phyloP scores from a whole-genome alignment of 2,329 filamentous ascomycete species.

The Sporothrix brasiliensis region DNA sequence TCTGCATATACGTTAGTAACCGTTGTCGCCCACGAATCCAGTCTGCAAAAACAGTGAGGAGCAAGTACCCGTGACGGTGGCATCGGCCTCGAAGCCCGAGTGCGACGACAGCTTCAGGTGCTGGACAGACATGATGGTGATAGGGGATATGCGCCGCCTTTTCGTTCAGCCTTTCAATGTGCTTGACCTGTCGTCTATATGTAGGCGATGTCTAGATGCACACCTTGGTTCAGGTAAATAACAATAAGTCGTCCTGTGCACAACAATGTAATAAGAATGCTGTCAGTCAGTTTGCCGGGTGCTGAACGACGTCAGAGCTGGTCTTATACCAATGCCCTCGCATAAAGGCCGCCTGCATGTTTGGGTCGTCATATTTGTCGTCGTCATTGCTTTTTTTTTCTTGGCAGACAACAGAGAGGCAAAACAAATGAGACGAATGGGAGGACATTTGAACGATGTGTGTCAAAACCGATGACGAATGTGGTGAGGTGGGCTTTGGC shows the following conservation, averaged over 20 bases:
- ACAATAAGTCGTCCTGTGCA: background rate
- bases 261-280: background rate
- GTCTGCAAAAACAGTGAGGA: background rate
- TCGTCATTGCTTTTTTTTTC: background rate
- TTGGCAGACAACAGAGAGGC: conserved; percentile 16
- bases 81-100: conserved; percentile 64
- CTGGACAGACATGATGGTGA: conserved; percentile 43
- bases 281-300: background rate
- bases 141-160: background rate
- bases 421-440: background rate
- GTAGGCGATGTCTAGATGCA: background rate
- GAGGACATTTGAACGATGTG: background rate
- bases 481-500: background rate
- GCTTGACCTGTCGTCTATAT: background rate
- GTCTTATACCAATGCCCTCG: background rate
- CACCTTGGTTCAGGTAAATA: background rate
- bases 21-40: background rate
- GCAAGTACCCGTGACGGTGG: conserved; percentile 57
- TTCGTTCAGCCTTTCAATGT: background rate
- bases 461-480: conserved; percentile 22
- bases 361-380: conserved; percentile 1
- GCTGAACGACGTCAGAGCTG: background rate
- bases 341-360: conserved; percentile 4
- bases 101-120: conserved; percentile 61
- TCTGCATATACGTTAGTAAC: conserved; percentile 46